Conservation (phyloP, 2,329 filamentous ascomycete genomes). For the Fusarium succisae region DNA sequence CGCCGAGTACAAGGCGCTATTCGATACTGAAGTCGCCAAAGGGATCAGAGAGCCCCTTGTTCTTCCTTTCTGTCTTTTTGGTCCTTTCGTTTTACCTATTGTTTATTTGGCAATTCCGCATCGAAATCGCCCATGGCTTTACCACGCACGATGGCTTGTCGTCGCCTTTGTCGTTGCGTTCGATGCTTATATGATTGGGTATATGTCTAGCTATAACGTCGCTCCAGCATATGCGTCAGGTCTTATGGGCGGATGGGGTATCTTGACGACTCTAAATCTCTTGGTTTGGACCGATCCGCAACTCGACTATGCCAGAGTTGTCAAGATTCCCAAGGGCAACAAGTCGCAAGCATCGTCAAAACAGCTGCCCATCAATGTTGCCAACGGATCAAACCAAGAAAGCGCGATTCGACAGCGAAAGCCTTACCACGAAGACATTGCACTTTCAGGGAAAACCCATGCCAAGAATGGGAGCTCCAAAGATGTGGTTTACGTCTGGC, state of each 20-base stretch:
- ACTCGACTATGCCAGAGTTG: constrained; percentile 63
- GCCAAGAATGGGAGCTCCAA: constrained; percentile 16
- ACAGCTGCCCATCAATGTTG: background rate
- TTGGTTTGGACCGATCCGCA: constrained; percentile 66
- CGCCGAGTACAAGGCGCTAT: constrained; percentile 49
- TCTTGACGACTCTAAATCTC: constrained; percentile 58
- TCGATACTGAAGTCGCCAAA: constrained; percentile 49
- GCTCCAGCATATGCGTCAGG: constrained; percentile 62
- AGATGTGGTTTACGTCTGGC: constrained; percentile 66
- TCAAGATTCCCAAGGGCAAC: constrained; percentile 44
- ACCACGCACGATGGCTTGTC: constrained; percentile 59
- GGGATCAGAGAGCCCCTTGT: constrained; percentile 59
- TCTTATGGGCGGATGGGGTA: constrained; percentile 60
- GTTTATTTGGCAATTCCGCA: constrained; percentile 68
- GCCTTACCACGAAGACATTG: background rate
- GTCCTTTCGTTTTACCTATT: constrained; percentile 58
- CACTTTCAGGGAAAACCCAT: background rate
- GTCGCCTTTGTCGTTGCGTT: constrained; percentile 55
- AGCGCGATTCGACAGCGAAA: constrained; percentile 35
- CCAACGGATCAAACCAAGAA: background rate
- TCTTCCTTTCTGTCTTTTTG: constrained; percentile 61
- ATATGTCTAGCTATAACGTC: constrained; percentile 61
- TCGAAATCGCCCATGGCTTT: constrained; percentile 59
- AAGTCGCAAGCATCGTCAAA: background rate
- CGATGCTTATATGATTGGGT: constrained; percentile 53